Conservation (phyloP, 257 asterid species). For the Paraleonurus japonicus region DNA sequence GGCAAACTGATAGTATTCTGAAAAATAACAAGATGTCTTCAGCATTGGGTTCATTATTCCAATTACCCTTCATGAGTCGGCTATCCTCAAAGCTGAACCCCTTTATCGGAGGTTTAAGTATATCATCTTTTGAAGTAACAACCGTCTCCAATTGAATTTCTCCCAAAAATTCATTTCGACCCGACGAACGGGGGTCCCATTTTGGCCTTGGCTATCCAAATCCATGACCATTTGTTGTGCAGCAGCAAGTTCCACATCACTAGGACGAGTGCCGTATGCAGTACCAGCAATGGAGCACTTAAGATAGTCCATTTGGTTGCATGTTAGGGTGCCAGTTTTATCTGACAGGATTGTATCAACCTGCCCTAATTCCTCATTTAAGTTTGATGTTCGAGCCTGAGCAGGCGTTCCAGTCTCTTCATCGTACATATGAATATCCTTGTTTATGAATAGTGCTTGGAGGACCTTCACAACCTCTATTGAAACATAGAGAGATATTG, state of each 20-base stretch:
- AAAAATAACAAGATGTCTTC: conserved; percentile 68
- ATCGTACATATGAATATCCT: conserved; percentile 81
- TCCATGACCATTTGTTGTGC: conserved; percentile 89
- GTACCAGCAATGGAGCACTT: conserved; percentile 92
- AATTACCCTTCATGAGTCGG: conserved; percentile 77
- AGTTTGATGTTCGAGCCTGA: conserved; percentile 89
- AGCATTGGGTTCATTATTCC: conserved; percentile 67
- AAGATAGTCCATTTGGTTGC: conserved; percentile 97
- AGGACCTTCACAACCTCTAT: conserved; percentile 93
- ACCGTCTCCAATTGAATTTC: conserved; percentile 79
- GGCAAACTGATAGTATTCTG: conserved; percentile 82
- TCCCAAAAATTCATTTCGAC: conserved; percentile 26
- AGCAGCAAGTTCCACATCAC: conserved; percentile 96
- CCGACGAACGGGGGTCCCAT: conserved; percentile 33
- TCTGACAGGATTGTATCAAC: conserved; percentile 90
- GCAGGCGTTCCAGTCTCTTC: conserved; percentile 95
- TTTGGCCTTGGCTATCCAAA: conserved; percentile 49
- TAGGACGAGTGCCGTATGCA: conserved; percentile 70
- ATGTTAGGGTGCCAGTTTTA: conserved; percentile 93
- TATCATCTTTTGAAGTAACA: conserved; percentile 52
- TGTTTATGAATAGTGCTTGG: conserved; percentile 84
- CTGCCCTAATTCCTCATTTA: conserved; percentile 93
- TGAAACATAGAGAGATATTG: conserved; percentile 92
- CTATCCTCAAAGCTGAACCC: conserved; percentile 91
- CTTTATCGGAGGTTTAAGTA: conserved; percentile 52